Base-by-base conservation (phyloP, 768 basidiomycete genomes). In the Floccularia luteovirens region DNA sequence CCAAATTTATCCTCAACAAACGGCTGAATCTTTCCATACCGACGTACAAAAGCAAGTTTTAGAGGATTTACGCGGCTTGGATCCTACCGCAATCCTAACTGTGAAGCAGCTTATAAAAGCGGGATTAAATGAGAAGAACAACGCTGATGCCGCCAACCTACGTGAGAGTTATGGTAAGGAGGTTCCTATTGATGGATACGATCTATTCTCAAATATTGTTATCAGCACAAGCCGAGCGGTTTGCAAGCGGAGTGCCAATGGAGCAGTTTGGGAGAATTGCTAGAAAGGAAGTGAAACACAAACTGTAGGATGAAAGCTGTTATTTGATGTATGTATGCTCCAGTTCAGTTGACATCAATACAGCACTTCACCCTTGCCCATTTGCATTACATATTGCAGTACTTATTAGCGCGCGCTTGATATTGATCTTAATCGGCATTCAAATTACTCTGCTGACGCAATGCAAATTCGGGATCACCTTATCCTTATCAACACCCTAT, bases 281-380 rank as follows among this genome's bases (percentile, higher is more conserved):
- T 14, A 67, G 53, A 35, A 82, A 75, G 51, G 78, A 84, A 57
- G 74, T 82, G 47, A 78, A 61, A 46, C 81, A 83, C 51, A 83
- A 80, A 48, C 54, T 82, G 25, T 82, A 53, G 57, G 10, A 12
- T 20, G 2, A 35, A 14, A 10, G 10, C 27, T 30, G 10, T 10
- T 30, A 8, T 17, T 17, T 28, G 27, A 28, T 28, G 14, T 8
- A 8, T 28, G 27, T 28, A 28, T 8, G 27, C 27, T 28, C 10
- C 27, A 8, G 14, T 28, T 8, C 8, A 28, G 27, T 8, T 28
- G 14, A 28, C 27, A 28, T 28, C 14, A 28, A 8, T 28, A 28
- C 27, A 28, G 27, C n/a, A n/a, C n/a, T n/a, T n/a, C n/a, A n/a
- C n/a, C n/a, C n/a, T n/a, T n/a, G n/a, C n/a, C n/a, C n/a, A n/a